Evolutionary conservation across 495 filamentous ascomycete genomes (phyloP), one percentile per base, ranked within the genome.

Genomic region (Tuber melanosporum): DNA sequence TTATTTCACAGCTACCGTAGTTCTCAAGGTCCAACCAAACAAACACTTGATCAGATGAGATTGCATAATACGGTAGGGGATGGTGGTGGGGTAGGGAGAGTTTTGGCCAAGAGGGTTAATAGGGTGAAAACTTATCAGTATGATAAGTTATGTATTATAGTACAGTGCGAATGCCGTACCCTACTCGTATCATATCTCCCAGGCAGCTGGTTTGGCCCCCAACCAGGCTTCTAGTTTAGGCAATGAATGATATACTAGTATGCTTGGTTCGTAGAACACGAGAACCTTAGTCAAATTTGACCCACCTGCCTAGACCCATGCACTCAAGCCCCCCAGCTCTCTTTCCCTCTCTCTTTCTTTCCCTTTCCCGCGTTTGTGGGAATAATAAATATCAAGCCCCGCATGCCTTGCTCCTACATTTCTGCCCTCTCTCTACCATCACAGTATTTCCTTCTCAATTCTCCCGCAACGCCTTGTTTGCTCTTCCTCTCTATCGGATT

Each of bases 351-450:
- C 42, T 8, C 42, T 43, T 43, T 8, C 42, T 43, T 43, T 41
- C 39, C 5, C 46, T 0, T 62, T 14, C 57, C 32, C 57, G 19
- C 5, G 3, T 66, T 36, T 36, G 12, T 66, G 26, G 32, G 57
- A 36, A 66, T 66, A 66, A 66, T 66, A 66, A 66, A 66, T 66
- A 66, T 66, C 57, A 66, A 66, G 57, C 57, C 57, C 57, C 57
- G 15, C 52, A 66, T 15, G 15, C 57, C 14, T 66, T 36, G 12
- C 10, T 32, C n/a, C 52, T 62, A 1, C 52, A 26, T 5, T 36
- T 66, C 14, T 17, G 17, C 26, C 26, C 57, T 3, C 14, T 36
- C 14, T 66, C 57, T 36, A 17, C 26, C 57, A 36, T 36, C 4
- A 36, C 26, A 6, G 5, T 19, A 2, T 36, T 8, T 36, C 52